A percentile compares a stretch with the other conserved stretches of the same genome.
Evolutionary conservation across 2,329 filamentous ascomycete genomes (phyloP).

Genomic region (Claviceps paspali): DNA sequence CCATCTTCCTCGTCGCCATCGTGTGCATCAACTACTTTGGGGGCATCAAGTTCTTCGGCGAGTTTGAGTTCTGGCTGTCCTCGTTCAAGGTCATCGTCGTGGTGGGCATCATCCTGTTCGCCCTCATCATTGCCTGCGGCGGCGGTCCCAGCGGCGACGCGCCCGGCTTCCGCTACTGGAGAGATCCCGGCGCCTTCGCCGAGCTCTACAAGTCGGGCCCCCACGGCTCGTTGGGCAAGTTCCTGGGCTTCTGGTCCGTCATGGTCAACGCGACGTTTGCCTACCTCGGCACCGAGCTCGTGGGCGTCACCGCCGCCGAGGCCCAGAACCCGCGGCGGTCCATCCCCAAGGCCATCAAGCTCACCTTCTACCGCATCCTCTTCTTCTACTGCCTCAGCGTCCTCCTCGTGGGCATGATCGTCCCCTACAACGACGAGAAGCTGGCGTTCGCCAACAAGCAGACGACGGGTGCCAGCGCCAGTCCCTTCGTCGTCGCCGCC

Average conservation of each 20-base stretch:
- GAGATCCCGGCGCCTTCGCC: constrained; percentile 35
- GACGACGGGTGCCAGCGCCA: constrained; percentile 28
- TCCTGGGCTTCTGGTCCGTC: constrained; percentile 52
- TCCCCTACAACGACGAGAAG: constrained; percentile 50
- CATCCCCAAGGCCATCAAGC: constrained; percentile 61
- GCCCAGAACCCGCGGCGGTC: constrained; percentile 66
- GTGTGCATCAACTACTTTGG: constrained; percentile 46
- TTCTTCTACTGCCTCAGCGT: constrained; percentile 67
- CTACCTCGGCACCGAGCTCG: constrained; percentile 61
- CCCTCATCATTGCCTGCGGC: constrained; percentile 46
- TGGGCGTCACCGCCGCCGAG: constrained; percentile 65
- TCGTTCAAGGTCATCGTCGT: constrained; percentile 57
- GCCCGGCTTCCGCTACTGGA: constrained; percentile 53
- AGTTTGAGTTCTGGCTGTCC: constrained; percentile 46
- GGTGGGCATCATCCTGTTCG: constrained; percentile 48
- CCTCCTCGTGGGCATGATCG: constrained; percentile 60
- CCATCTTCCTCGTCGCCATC: constrained; percentile 50
- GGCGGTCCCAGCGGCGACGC: constrained; percentile 48
- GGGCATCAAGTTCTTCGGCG: constrained; percentile 52
- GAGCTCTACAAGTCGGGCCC: constrained; percentile 12
- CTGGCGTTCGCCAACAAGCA: constrained; percentile 42
- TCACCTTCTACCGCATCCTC: constrained; percentile 70
- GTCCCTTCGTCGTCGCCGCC: constrained; percentile 64
- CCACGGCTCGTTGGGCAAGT: constrained; percentile 26
- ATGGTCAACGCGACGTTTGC: constrained; percentile 68